These are phyloP conservation scores for Fusarium incarnatum DNA, from an alignment of 2,329 filamentous ascomycete genomes.

Conservation along the genomic window DNA sequence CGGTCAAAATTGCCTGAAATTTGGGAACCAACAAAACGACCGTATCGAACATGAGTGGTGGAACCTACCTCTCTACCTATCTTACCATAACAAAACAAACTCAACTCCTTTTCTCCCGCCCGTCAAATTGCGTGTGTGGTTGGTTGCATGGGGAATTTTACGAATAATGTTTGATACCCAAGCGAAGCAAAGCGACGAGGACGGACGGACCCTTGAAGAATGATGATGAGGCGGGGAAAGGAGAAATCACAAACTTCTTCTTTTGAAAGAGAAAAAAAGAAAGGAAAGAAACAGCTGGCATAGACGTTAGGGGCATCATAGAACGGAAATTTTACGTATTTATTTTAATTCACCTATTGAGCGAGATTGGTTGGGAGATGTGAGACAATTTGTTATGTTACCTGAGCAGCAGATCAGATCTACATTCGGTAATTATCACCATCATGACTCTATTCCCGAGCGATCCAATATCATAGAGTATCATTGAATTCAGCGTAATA, in stretches of 20 bases:
- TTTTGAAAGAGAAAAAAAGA: slow-evolving; percentile 10
- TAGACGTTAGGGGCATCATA: slow-evolving; percentile 39
- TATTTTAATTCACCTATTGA: slow-evolving; percentile 30
- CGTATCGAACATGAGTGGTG: slow-evolving; percentile 4
- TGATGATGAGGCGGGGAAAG: not conserved
- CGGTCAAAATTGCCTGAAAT: slow-evolving; percentile 1
- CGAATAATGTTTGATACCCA: slow-evolving; percentile 44
- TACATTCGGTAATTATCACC: not conserved
- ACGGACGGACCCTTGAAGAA: not conserved
- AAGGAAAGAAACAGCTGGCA: slow-evolving; percentile 29
- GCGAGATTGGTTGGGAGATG: not conserved
- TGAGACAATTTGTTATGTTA: not conserved
- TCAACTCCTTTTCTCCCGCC: slow-evolving; percentile 26
- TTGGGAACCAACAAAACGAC: not conserved
- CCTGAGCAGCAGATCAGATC: not conserved
- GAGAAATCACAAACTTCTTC: not conserved
- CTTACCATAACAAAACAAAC: slow-evolving; percentile 36
- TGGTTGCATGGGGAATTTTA: slow-evolving; percentile 40
- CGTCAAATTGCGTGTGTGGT: slow-evolving; percentile 32
- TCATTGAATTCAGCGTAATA: too few relatives aligned
- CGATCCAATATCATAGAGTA: too few relatives aligned
- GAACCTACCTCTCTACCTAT: not conserved
- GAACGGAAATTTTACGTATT: slow-evolving; percentile 37
- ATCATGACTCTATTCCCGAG: not conserved
- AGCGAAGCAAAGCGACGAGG: slow-evolving; percentile 16